Percentiles rank a stretch among this genome's conserved stretches.
phyloP scores from a whole-genome alignment of 2,329 filamentous ascomycete genomes.

The Penicillium sp. region DNA sequence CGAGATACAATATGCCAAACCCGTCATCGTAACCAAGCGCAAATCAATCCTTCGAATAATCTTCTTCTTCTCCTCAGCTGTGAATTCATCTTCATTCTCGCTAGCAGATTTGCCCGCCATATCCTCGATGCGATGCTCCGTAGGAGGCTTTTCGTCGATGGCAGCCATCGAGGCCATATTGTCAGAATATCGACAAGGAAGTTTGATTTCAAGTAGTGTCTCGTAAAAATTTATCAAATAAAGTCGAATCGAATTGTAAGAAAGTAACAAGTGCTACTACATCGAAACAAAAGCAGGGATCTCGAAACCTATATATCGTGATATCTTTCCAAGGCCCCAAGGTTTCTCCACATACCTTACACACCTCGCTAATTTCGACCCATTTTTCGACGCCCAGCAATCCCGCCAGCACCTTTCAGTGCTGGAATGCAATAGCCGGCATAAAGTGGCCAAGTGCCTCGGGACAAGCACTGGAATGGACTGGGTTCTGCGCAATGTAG shows the following conservation, averaged over 20 bases:
- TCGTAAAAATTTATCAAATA: no score
- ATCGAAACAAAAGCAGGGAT: neutral
- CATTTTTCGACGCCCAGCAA: neutral
- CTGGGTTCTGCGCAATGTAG: neutral
- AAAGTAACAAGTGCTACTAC: neutral
- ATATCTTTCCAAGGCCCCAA: no score
- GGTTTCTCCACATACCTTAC: neutral
- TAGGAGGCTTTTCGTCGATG: slow-evolving; percentile 18
- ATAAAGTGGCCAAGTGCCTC: slow-evolving; percentile 11
- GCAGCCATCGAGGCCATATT: neutral
- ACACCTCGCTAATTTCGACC: slow-evolving; percentile 5
- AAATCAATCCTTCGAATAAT: slow-evolving; percentile 72
- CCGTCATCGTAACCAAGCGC: slow-evolving; percentile 63
- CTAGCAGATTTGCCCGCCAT: slow-evolving; percentile 6
- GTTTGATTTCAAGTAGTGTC: neutral
- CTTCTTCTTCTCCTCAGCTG: slow-evolving; percentile 59
- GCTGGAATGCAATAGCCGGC: slow-evolving; percentile 11
- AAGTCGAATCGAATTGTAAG: neutral
- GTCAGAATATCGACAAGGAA: neutral
- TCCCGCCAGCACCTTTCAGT: neutral
- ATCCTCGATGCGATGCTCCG: slow-evolving; percentile 20
- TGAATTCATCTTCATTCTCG: slow-evolving; percentile 21
- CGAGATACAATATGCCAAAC: slow-evolving; percentile 70
- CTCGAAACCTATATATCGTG: neutral
- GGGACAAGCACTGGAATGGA: slow-evolving; percentile 1